Conservation (phyloP, 805 yeast genomes). For the Metschnikowia noctiluminum region DNA sequence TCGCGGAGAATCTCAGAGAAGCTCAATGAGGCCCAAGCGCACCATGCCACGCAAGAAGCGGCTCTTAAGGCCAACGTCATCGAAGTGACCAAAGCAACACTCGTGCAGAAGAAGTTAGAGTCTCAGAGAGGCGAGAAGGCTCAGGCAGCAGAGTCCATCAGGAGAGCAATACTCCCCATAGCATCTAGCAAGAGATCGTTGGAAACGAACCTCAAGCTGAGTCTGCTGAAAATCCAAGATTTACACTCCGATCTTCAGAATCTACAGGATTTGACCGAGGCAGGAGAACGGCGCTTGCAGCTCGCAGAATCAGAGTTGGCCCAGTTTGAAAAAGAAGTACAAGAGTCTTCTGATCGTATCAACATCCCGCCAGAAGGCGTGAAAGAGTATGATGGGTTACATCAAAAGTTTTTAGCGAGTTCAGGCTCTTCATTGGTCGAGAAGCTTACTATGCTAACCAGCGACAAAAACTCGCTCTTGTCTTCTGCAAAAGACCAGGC, state of each 20-base stretch:
- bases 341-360: constrained; percentile 16
- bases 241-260: constrained; percentile 49
- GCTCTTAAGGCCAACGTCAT: constrained; percentile 27
- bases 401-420: constrained; percentile 51
- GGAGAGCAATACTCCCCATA: constrained; percentile 57
- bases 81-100: constrained; percentile 45
- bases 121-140: constrained; percentile 34
- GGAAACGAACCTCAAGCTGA: constrained; percentile 43
- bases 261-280: constrained; percentile 38
- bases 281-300: constrained; percentile 46
- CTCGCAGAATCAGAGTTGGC: constrained; percentile 34
- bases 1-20: constrained; percentile 15
- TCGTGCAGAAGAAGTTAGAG: constrained; percentile 41
- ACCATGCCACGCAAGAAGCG: constrained; percentile 26
- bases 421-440: constrained; percentile 61
- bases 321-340: constrained; percentile 28
- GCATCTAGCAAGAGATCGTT: constrained; percentile 53
- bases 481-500: constrained; percentile 23
- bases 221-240: constrained; percentile 47
- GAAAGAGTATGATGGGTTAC: constrained; percentile 54
- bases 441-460: constrained; percentile 37
- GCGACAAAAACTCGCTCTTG: constrained; percentile 44
- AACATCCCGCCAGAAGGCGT: constrained; percentile 48
- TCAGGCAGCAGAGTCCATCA: constrained; percentile 42
- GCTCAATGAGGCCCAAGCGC: constrained; percentile 20